A percentile compares a stretch with the other conserved stretches of the same genome.
These are phyloP conservation scores for Arthrobotrys musiformis DNA, from an alignment of 2,329 filamentous ascomycete species.

Conservation along the genomic window DNA sequence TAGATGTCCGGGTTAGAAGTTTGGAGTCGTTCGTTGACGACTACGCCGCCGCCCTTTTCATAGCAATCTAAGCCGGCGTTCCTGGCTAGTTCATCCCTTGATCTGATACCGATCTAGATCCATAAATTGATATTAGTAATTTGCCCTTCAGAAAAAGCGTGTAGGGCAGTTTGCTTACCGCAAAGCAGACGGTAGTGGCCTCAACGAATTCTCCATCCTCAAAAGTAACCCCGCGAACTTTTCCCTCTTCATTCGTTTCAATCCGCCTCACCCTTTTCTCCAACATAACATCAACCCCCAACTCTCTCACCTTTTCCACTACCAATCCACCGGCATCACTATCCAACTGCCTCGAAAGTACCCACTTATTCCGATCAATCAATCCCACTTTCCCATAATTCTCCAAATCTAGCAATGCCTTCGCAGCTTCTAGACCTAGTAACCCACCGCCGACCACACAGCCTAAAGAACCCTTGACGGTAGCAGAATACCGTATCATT, in stretches of 20 bases:
- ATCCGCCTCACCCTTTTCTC: constrained; percentile 79
- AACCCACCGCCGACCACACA: constrained; percentile 85
- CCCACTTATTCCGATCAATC: constrained; percentile 84
- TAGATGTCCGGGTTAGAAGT: constrained; percentile 81
- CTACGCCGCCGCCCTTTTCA: constrained; percentile 78
- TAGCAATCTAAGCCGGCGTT: constrained; percentile 77
- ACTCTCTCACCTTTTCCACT: constrained; percentile 78
- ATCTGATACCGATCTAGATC: constrained; percentile 77
- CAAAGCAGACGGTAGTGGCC: constrained; percentile 86
- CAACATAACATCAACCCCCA: constrained; percentile 84
- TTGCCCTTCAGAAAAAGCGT: background rate
- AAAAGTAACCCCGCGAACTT: constrained; percentile 78
- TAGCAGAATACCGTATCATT: constrained; percentile 77
- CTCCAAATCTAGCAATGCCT: constrained; percentile 88
- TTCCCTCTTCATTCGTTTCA: constrained; percentile 73
- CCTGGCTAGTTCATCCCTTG: constrained; percentile 79
- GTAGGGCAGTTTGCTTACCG: constrained; percentile 64
- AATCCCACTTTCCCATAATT: constrained; percentile 79
- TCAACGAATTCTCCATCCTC: constrained; percentile 81
- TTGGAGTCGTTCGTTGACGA: constrained; percentile 72
- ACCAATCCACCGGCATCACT: constrained; percentile 83
- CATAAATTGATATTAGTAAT: background rate
- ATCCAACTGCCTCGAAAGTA: constrained; percentile 84
- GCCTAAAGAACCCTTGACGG: constrained; percentile 74
- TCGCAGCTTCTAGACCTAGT: constrained; percentile 86